Evolutionary conservation across 495 filamentous ascomycete species (phyloP), one percentile per base, ranked within the genome.

Genomic region (Aspergillus sclerotiicarbonarius): DNA sequence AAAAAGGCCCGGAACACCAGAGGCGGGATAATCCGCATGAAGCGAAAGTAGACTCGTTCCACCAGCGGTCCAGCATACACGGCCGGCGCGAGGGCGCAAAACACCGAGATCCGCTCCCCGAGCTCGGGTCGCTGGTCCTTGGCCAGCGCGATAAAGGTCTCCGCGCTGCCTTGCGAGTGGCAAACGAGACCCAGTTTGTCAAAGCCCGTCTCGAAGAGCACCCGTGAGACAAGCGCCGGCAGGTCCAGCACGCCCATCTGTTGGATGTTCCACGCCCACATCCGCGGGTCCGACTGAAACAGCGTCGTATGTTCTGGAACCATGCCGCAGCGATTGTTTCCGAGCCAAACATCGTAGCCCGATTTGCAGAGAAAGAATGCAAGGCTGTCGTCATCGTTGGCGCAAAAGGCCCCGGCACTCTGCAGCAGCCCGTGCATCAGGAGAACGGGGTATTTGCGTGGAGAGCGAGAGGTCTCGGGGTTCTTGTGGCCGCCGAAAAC

Each of bases 241-340:
- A 98, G 82, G 68, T 98, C 93, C 58, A 95, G 83, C 0, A 90
- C 86, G 13, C 93, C 94, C 85, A 97, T 93, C 72, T 96, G 91
- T 0, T 90, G 84, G 55, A 97, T 95, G 64, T 96, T 96, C 93
- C 93, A 98, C 10, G 87, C 83, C 93, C 93, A 98, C 91, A 98
- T 96, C 18, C 92, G 83, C 6, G 93, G 93, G 65, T 98, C 93
- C 16, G 75, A 75, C 57, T 87, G 83, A 1, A 78, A 76, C 45
- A 98, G 77, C 12, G 86, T 75, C 1, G 80, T 82, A 63, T 98
- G 93, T 59, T 84, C 79, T 3, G 93, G 92, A 1, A 80, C 66
- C 67, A 93, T 88, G 12, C 92, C 94, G 67, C 94, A 97, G 20
- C 93, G 86, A 66, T 96, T 96, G 69, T 96, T 96, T 7, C 94